phyloP scores from a whole-genome alignment of 805 yeast species.

The Torulaspora delbrueckii region DNA sequence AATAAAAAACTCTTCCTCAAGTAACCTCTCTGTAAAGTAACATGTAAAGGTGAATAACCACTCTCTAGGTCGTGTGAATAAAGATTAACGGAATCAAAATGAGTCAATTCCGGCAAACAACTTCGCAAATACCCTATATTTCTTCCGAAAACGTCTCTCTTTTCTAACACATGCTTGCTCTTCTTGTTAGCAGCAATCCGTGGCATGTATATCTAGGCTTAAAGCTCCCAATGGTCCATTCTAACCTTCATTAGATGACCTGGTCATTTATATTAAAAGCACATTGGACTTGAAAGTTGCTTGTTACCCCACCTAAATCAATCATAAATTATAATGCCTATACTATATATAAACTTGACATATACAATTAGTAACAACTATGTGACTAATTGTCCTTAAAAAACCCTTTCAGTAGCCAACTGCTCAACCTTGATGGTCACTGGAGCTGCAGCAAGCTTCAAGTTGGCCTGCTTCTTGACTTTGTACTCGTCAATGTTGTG shows the following conservation, averaged over 20 bases:
- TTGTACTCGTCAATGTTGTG: slow-evolving; percentile 57
- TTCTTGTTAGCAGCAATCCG: slow-evolving; percentile 5
- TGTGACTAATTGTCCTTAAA: slow-evolving; percentile 4
- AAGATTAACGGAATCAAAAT: slow-evolving; percentile 34
- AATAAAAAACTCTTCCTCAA: slow-evolving; percentile 29
- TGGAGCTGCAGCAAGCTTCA: slow-evolving; percentile 22
- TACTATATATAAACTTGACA: neutral
- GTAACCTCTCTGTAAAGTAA: slow-evolving; percentile 41
- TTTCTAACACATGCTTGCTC: slow-evolving; percentile 10
- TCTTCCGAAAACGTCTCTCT: slow-evolving; percentile 68
- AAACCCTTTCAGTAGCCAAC: slow-evolving; percentile 34
- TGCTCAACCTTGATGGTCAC: slow-evolving; percentile 21
- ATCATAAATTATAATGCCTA: neutral
- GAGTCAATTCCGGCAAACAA: slow-evolving; percentile 18
- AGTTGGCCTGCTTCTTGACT: slow-evolving; percentile 38
- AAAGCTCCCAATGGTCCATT: neutral
- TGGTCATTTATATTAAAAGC: neutral
- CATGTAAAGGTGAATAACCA: slow-evolving; percentile 79
- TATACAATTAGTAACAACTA: neutral
- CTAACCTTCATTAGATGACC: neutral
- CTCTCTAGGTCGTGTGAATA: slow-evolving; percentile 60
- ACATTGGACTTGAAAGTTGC: neutral
- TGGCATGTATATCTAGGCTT: slow-evolving; percentile 8
- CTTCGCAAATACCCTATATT: slow-evolving; percentile 30
- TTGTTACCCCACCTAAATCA: slow-evolving; percentile 1